Percentiles rank a stretch among this genome's conserved stretches.
These are phyloP conservation scores for Termitomyces sp. DNA, from an alignment of 768 basidiomycete species.

Conservation along the genomic window DNA sequence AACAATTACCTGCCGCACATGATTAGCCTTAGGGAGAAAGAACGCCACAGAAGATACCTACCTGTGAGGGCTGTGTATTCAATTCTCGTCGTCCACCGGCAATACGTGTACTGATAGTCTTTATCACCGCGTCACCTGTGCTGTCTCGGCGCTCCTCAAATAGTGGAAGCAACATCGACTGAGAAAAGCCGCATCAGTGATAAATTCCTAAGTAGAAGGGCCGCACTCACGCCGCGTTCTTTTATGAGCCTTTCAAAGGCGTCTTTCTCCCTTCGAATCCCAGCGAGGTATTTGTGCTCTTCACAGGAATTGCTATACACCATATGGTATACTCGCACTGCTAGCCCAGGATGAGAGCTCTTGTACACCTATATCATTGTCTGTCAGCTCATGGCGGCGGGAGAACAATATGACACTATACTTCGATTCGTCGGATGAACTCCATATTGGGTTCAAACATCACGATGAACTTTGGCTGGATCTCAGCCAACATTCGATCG, in stretches of 20 bases:
- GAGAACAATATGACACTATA: slow-evolving; percentile 28
- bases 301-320: slow-evolving; percentile 91
- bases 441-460: slow-evolving; percentile 96
- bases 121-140: slow-evolving; percentile 59
- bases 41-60: slow-evolving; percentile 24
- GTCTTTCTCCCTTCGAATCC: slow-evolving; percentile 87
- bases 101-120: slow-evolving; percentile 79
- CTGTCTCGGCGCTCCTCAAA: slow-evolving; percentile 54
- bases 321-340: slow-evolving; percentile 92
- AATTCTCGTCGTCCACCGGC: slow-evolving; percentile 82
- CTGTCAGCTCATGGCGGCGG: not conserved
- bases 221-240: slow-evolving; percentile 75
- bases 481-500: slow-evolving; percentile 82
- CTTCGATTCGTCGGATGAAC: slow-evolving; percentile 91
- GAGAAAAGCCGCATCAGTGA: not conserved
- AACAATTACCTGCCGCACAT: slow-evolving; percentile 74
- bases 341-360: slow-evolving; percentile 77
- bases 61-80: slow-evolving; percentile 63
- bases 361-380: slow-evolving; percentile 68
- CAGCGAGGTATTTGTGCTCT: slow-evolving; percentile 92
- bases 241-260: slow-evolving; percentile 91
- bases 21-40: not conserved
- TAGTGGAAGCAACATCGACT: slow-evolving; percentile 92
- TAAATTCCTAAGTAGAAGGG: not conserved
- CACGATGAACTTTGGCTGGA: slow-evolving; percentile 88